These are phyloP conservation scores for Zymoseptoria passerinii DNA, from an alignment of 2,329 filamentous ascomycete genomes.

Conservation along the genomic window DNA sequence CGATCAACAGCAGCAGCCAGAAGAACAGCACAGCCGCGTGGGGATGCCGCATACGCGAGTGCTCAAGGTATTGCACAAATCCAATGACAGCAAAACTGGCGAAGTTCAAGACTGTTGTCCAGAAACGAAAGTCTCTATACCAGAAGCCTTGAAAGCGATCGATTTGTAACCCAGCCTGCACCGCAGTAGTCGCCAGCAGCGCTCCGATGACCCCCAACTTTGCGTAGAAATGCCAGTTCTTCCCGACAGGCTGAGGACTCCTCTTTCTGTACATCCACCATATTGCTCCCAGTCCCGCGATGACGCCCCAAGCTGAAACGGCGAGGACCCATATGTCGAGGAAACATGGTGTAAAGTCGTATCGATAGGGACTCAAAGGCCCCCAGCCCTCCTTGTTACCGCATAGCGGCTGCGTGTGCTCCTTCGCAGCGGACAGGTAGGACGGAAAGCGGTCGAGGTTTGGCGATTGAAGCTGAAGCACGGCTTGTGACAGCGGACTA, in stretches of 20 bases:
- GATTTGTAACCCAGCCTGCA: constrained; percentile 71
- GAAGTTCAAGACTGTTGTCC: constrained; percentile 65
- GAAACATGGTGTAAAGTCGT: constrained; percentile 96
- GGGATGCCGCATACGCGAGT: constrained; percentile 71
- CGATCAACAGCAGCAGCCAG: constrained; percentile 79
- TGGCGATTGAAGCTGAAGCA: constrained; percentile 7
- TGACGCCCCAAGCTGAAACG: constrained; percentile 67
- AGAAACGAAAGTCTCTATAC: constrained; percentile 76
- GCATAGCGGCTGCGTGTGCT: constrained; percentile 61
- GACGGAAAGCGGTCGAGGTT: constrained; percentile 15
- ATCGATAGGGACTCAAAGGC: constrained; percentile 74
- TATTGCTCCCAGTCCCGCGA: constrained; percentile 68
- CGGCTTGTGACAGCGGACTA: constrained; percentile 6
- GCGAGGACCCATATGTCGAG: constrained; percentile 80
- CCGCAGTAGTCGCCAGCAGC: constrained; percentile 58
- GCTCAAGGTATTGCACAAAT: constrained; percentile 75
- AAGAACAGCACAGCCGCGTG: constrained; percentile 87
- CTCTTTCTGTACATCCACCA: constrained; percentile 71
- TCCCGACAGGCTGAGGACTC: constrained; percentile 57
- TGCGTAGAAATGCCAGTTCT: constrained; percentile 86
- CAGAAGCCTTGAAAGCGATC: constrained; percentile 60
- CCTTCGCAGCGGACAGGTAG: constrained; percentile 23
- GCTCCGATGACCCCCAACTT: constrained; percentile 69
- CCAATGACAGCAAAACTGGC: constrained; percentile 67
- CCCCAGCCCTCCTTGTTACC: constrained; percentile 92